Evolutionary conservation across 495 filamentous ascomycete species (phyloP).

Genomic region (Talaromyces nanjingensis): DNA sequence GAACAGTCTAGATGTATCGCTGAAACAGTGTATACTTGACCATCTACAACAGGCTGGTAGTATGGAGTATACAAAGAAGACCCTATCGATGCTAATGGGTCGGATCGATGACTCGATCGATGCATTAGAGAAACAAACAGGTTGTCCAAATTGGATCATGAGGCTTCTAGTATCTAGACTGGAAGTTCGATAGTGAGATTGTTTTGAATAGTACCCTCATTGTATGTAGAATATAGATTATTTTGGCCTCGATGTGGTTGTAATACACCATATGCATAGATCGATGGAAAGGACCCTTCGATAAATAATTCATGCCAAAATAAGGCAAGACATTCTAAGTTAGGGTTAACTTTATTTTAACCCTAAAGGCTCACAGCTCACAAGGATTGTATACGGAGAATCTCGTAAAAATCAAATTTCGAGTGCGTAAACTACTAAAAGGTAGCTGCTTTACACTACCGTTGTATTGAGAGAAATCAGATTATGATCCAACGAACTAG

Average conservation of each 20-base stretch:
- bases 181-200: background rate
- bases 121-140: constrained; percentile 8
- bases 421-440: no score
- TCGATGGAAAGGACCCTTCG: no score
- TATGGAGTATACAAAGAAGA: constrained; percentile 13
- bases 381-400: no score
- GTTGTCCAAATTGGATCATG: constrained; percentile 17
- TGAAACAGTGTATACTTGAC: constrained; percentile 13
- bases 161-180: constrained; percentile 10
- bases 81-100: constrained; percentile 7
- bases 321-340: no score
- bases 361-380: no score
- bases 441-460: background rate
- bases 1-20: constrained; percentile 10
- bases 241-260: no score
- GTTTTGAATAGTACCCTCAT: no score
- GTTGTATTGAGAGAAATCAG: background rate
- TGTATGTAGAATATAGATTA: no score
- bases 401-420: no score
- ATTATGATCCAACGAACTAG: background rate
- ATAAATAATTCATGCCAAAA: no score
- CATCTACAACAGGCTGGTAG: constrained; percentile 12
- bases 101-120: constrained; percentile 9
- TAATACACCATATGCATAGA: no score
- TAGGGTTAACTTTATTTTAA: no score